Evolutionary conservation across 2,329 filamentous ascomycete species (phyloP).

Genomic region (Fusarium nisikadoi): DNA sequence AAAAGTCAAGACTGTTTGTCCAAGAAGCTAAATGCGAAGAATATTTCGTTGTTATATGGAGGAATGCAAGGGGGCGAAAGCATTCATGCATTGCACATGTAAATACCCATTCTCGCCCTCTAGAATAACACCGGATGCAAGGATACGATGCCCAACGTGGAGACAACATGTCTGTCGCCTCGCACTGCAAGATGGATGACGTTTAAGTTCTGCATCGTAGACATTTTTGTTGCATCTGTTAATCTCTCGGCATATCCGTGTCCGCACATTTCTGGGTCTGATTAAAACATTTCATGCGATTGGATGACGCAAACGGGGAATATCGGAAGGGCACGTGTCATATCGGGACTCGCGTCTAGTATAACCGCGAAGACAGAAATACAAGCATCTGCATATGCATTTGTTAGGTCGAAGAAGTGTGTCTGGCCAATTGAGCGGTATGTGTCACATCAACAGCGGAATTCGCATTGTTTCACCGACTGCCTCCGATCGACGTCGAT

Average conservation of each 20-base stretch:
- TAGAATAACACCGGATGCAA: neutral
- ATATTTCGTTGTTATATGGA: neutral
- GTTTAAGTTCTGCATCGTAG: neutral
- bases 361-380: neutral
- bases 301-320: neutral
- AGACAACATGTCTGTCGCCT: neutral
- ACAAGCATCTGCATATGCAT: rapidly evolving
- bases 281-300: neutral
- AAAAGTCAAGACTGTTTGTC: neutral
- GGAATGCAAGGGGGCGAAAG: neutral
- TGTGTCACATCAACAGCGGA: neutral
- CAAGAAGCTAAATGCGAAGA: no score
- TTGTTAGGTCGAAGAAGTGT: neutral
- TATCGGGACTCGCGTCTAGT: neutral
- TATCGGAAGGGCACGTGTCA: neutral
- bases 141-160: neutral
- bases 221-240: neutral
- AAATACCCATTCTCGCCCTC: neutral
- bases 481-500: neutral
- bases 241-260: neutral
- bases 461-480: neutral
- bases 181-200: neutral
- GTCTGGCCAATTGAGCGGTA: rapidly evolving
- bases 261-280: neutral
- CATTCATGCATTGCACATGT: neutral